phyloP scores from a whole-genome alignment of 2,329 filamentous ascomycete species.

The Aaosphaeria pasadenensis region DNA sequence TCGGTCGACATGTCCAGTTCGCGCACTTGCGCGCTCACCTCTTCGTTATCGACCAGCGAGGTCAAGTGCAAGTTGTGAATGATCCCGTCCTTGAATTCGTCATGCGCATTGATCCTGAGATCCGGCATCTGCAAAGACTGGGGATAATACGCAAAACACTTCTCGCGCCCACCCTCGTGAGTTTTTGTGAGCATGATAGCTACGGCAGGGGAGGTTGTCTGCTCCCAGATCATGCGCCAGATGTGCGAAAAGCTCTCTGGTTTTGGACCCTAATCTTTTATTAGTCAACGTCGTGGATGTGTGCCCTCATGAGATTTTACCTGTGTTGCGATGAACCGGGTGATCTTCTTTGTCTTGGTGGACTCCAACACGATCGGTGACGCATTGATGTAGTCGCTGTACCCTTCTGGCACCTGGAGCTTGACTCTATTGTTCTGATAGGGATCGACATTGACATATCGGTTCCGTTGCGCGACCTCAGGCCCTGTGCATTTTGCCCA shows the following conservation, averaged over 20 bases:
- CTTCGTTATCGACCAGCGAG: constrained; percentile 53
- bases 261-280: constrained; percentile 66
- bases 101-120: constrained; percentile 58
- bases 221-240: constrained; percentile 94
- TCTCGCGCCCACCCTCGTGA: constrained; percentile 71
- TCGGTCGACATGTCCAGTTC: constrained; percentile 58
- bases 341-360: constrained; percentile 37
- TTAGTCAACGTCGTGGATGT: too few relatives aligned
- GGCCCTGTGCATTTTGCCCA: constrained; percentile 59
- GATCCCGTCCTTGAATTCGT: constrained; percentile 65
- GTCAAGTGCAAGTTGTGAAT: constrained; percentile 65
- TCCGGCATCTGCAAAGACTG: constrained; percentile 35
- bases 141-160: constrained; percentile 90
- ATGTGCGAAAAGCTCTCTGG: constrained; percentile 72
- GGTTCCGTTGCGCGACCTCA: constrained; percentile 64
- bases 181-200: constrained; percentile 95
- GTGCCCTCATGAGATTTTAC: constrained; percentile 24
- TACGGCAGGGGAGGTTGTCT: constrained; percentile 67
- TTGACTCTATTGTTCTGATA: constrained; percentile 84
- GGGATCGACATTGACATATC: constrained; percentile 86
- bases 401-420: constrained; percentile 70
- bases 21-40: constrained; percentile 65
- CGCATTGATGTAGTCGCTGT: constrained; percentile 54
- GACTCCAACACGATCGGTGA: constrained; percentile 45
- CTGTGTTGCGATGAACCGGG: constrained; percentile 86